Evolutionary conservation across 2,329 filamentous ascomycete species (phyloP).

Genomic region (Beauveria pseudobassiana): DNA sequence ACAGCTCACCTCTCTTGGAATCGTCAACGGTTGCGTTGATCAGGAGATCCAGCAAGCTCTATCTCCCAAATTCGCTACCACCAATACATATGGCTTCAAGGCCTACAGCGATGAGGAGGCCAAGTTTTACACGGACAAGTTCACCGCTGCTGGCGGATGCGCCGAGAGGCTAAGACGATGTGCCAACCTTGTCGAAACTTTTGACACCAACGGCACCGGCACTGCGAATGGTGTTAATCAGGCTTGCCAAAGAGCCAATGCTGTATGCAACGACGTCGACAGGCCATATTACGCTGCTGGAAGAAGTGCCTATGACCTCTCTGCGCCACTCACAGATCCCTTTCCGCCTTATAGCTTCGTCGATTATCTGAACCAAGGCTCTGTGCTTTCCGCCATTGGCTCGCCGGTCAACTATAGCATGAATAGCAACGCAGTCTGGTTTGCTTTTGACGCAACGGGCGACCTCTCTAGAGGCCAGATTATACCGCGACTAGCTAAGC

Average conservation of each 20-base stretch:
- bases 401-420: slow-evolving; percentile 54
- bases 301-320: slow-evolving; percentile 54
- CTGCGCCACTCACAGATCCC: slow-evolving; percentile 47
- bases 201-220: slow-evolving; percentile 36
- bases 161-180: slow-evolving; percentile 45
- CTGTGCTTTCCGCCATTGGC: slow-evolving; percentile 52
- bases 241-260: slow-evolving; percentile 45
- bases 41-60: slow-evolving; percentile 51
- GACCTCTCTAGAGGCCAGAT: slow-evolving; percentile 59
- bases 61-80: slow-evolving; percentile 49
- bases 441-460: slow-evolving; percentile 41
- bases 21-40: slow-evolving; percentile 66
- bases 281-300: slow-evolving; percentile 47
- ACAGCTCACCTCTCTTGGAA: slow-evolving; percentile 55
- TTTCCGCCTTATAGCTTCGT: slow-evolving; percentile 55
- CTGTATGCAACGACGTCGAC: slow-evolving; percentile 42
- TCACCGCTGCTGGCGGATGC: slow-evolving; percentile 38
- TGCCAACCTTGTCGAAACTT: slow-evolving; percentile 29
- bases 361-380: slow-evolving; percentile 56
- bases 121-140: slow-evolving; percentile 34
- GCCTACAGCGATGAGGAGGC: slow-evolving; percentile 46
- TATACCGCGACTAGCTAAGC: slow-evolving; percentile 49
- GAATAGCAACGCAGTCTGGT: slow-evolving; percentile 37
- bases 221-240: slow-evolving; percentile 30
- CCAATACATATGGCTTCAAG: slow-evolving; percentile 59